Evolutionary conservation across 768 basidiomycete species (phyloP).

Genomic region (Lyophyllum atratum): DNA sequence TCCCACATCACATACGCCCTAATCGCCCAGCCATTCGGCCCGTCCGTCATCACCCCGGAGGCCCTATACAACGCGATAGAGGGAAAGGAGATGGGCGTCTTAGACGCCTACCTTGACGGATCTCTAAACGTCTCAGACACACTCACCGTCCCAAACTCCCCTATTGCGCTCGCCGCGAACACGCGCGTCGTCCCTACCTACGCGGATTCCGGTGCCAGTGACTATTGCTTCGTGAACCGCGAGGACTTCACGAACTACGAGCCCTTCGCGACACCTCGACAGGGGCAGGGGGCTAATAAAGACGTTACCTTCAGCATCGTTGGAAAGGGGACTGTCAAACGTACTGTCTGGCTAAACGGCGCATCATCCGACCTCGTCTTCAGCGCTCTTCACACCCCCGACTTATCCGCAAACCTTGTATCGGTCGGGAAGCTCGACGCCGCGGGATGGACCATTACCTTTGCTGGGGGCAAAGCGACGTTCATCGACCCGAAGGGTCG

Average conservation of each 20-base stretch:
- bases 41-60: no score
- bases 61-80: no score
- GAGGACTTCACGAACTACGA: background rate
- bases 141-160: no score
- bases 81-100: no score
- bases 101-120: no score
- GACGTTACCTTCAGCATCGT: no score
- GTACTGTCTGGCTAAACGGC: no score
- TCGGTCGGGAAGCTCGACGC: slow-evolving; percentile 20
- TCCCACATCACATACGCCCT: slow-evolving; percentile 8
- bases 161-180: no score
- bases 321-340: no score
- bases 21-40: background rate
- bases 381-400: slow-evolving; percentile 19
- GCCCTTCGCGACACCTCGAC: background rate
- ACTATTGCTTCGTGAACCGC: slow-evolving; percentile 5
- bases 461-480: slow-evolving; percentile 7
- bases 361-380: no score
- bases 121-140: no score
- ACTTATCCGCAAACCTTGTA: slow-evolving; percentile 26
- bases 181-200: background rate
- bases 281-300: no score
- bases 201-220: slow-evolving; percentile 3
- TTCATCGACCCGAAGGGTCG: background rate
- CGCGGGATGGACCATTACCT: slow-evolving; percentile 11